Evolutionary conservation across 1,284 basidiomycete species (phyloP).

Genomic region (Tilletia walkeri): DNA sequence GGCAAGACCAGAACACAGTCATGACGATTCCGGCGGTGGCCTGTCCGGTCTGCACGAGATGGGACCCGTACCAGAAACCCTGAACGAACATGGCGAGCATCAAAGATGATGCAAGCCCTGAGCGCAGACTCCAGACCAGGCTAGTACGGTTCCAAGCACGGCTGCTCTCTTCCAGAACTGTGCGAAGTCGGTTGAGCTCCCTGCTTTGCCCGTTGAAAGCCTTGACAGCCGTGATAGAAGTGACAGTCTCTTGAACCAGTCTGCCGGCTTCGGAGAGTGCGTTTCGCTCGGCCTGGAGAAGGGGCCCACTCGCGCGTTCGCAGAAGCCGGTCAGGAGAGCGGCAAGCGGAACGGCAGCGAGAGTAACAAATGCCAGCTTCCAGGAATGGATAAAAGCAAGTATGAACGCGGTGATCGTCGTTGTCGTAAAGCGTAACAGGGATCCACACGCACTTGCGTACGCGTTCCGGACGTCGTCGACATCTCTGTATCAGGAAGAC

Average conservation of each 20-base stretch:
- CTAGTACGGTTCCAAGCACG: conserved; percentile 61
- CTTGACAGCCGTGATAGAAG: conserved; percentile 86
- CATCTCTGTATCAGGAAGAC: conserved; percentile 68
- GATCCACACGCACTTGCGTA: conserved; percentile 74
- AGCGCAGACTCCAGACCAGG: conserved; percentile 72
- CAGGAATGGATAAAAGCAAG: conserved; percentile 80
- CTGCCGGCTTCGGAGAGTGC: conserved; percentile 72
- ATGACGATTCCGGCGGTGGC: conserved; percentile 75
- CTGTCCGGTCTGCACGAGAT: conserved; percentile 73
- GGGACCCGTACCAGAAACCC: conserved; percentile 92
- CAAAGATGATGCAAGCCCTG: conserved; percentile 67
- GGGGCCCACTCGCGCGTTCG: conserved; percentile 63
- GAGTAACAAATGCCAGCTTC: conserved; percentile 82
- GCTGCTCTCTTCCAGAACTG: conserved; percentile 62
- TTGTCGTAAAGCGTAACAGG: conserved; percentile 76
- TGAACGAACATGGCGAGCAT: conserved; percentile 91
- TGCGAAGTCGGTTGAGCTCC: conserved; percentile 64
- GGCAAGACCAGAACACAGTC: conserved; percentile 93
- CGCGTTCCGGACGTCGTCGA: conserved; percentile 85
- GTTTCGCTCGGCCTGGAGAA: conserved; percentile 68
- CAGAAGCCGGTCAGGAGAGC: conserved; percentile 70
- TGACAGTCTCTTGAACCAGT: conserved; percentile 73
- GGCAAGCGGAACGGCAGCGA: conserved; percentile 82
- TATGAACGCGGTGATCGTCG: conserved; percentile 72
- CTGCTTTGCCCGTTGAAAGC: conserved; percentile 80